These are phyloP conservation scores for Beverwykella pulmonaria DNA, from an alignment of 495 filamentous ascomycete species.

Conservation along the genomic window DNA sequence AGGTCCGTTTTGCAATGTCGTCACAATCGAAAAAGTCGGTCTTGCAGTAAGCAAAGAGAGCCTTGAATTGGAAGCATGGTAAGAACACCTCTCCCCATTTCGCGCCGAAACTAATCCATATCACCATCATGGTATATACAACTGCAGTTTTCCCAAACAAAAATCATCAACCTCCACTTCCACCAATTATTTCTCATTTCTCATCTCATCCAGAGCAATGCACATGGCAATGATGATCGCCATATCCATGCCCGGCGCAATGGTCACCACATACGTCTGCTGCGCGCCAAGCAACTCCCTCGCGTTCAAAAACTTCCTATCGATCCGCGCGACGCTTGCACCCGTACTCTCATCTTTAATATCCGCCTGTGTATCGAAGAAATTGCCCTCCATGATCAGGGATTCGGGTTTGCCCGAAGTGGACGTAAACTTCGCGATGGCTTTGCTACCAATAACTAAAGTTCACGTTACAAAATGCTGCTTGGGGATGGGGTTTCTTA, in stretches of 20 bases:
- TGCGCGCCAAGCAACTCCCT: slow-evolving; percentile 58
- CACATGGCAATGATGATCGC: slow-evolving; percentile 62
- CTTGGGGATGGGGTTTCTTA: no score
- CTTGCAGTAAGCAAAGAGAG: no score
- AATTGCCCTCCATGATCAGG: slow-evolving; percentile 55
- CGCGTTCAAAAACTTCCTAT: slow-evolving; percentile 57
- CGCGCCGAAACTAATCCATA: background rate
- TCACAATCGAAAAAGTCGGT: no score
- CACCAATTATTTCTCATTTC: slow-evolving; percentile 34
- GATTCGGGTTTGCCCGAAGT: slow-evolving; percentile 44
- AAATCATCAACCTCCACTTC: no score
- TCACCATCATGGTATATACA: background rate
- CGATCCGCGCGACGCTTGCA: slow-evolving; percentile 55
- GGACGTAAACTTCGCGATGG: slow-evolving; percentile 53
- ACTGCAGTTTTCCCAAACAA: background rate
- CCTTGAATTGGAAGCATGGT: no score
- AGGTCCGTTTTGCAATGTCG: background rate
- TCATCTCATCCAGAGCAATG: slow-evolving; percentile 65
- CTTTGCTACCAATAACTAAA: slow-evolving; percentile 55
- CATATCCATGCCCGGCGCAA: slow-evolving; percentile 64
- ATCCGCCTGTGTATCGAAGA: slow-evolving; percentile 52
- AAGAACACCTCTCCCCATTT: no score
- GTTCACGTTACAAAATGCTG: no score
- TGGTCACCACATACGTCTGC: slow-evolving; percentile 61
- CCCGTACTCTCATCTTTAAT: slow-evolving; percentile 53